A percentile compares a stretch with the other conserved stretches of the same genome.
phyloP scores from a whole-genome alignment of 140 eudicot genomes.

The Senecio squalidus region DNA sequence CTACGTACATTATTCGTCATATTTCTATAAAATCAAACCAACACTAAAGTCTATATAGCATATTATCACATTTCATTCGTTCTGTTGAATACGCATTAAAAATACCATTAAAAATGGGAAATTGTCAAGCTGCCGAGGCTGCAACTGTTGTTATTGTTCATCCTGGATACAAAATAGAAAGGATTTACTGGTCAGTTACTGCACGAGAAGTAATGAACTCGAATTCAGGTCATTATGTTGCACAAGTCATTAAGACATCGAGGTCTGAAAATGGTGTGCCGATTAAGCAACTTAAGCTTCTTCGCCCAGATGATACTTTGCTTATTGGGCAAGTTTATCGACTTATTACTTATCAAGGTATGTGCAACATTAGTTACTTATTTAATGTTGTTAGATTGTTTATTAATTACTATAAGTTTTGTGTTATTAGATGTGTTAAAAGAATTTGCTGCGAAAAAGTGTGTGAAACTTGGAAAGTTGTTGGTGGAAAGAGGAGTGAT shows the following conservation, averaged over 20 bases:
- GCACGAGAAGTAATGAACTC: conserved; percentile 69
- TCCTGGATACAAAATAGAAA: conserved; percentile 53
- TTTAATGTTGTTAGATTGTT: neutral
- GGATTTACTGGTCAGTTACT: conserved; percentile 62
- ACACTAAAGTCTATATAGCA: no score
- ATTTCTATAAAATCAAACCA: no score
- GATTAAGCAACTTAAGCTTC: conserved; percentile 68
- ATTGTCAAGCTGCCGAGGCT: conserved; percentile 88
- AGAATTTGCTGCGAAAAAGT: conserved; percentile 69
- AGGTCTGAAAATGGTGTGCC: conserved; percentile 42
- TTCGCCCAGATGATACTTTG: conserved; percentile 62
- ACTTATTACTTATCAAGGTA: conserved; percentile 73
- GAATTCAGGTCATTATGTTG: conserved; percentile 75
- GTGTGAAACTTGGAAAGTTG: conserved; percentile 68
- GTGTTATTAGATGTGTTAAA: conserved; percentile 61
- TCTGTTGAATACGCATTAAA: no score
- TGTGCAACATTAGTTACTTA: no score
- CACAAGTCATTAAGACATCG: conserved; percentile 39
- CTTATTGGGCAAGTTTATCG: conserved; percentile 78
- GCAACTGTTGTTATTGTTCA: conserved; percentile 75
- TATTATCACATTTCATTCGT: no score
- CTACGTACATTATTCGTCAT: no score
- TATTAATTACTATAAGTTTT: no score
- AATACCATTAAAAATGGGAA: conserved; percentile 67
- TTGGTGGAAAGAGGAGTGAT: conserved; percentile 56